Conservation (phyloP, 2,329 filamentous ascomycete genomes). For the Pseudogymnoascus sp. region DNA sequence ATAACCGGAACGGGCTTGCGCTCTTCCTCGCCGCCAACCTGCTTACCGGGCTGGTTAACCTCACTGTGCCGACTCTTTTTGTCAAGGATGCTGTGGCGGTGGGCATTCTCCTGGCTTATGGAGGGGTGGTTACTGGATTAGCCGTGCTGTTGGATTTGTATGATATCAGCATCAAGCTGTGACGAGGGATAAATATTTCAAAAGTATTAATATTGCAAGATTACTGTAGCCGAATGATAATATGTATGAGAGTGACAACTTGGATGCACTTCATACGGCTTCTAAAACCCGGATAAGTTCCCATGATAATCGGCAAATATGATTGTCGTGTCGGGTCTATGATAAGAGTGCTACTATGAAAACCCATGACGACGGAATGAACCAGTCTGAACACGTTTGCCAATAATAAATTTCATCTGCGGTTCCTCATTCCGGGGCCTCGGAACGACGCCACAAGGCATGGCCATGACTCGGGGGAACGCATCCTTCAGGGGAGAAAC, state of each 20-base stretch:
- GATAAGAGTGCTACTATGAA: not conserved
- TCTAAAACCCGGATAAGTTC: not conserved
- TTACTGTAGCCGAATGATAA: not conserved
- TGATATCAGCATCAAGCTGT: conserved; percentile 65
- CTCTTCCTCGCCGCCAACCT: conserved; percentile 85
- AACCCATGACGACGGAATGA: not conserved
- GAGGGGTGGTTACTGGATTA: conserved; percentile 54
- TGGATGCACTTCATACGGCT: not conserved
- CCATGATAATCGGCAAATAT: not conserved
- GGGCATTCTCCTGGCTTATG: conserved; percentile 67
- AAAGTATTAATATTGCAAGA: not conserved
- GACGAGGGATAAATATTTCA: conserved; percentile 15
- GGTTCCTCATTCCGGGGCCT: not conserved
- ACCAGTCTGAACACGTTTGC: not conserved
- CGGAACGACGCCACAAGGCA: not conserved
- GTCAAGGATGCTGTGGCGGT: conserved; percentile 58
- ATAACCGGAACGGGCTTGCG: conserved; percentile 79
- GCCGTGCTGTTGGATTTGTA: conserved; percentile 59
- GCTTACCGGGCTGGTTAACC: conserved; percentile 79
- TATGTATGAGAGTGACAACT: not conserved
- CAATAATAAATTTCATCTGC: not conserved
- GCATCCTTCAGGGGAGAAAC: not conserved
- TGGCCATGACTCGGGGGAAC: not conserved
- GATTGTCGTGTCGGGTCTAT: not conserved
- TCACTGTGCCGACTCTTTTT: conserved; percentile 76